Evolutionary conservation across 768 basidiomycete species (phyloP).

Genomic region (Agaricus sinodeliciosus): DNA sequence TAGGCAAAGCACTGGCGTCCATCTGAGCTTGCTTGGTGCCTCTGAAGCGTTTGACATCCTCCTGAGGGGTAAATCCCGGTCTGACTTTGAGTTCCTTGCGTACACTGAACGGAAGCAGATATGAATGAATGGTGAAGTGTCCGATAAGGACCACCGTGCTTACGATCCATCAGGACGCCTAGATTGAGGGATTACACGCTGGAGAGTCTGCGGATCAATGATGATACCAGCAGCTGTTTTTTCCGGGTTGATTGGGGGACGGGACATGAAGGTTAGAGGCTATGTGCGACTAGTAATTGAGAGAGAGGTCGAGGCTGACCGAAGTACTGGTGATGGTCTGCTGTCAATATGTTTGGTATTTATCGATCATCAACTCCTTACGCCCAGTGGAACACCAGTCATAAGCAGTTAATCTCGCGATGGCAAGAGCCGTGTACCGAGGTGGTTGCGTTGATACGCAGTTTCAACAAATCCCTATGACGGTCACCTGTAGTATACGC

Average conservation of each 20-base stretch:
- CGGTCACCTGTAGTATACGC: too few species aligned
- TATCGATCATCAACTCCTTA: too few species aligned
- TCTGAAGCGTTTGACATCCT: constrained; percentile 85
- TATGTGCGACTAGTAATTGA: background rate
- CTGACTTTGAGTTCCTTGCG: constrained; percentile 87
- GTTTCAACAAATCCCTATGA: too few species aligned
- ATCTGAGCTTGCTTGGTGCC: constrained; percentile 68
- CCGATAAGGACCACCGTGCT: constrained; percentile 19
- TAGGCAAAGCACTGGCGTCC: constrained; percentile 58
- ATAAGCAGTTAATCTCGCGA: too few species aligned
- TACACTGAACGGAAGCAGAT: constrained; percentile 38
- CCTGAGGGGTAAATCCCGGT: constrained; percentile 91
- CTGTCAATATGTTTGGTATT: too few species aligned
- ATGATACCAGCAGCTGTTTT: constrained; percentile 74
- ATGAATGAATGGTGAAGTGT: constrained; percentile 13
- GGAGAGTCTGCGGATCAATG: constrained; percentile 77
- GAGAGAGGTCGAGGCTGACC: background rate
- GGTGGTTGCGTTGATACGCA: too few species aligned
- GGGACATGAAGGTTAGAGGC: constrained; percentile 46
- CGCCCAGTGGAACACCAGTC: too few species aligned
- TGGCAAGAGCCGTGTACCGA: too few species aligned
- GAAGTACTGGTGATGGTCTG: background rate
- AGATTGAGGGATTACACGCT: constrained; percentile 86
- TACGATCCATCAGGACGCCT: constrained; percentile 82
- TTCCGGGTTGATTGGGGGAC: constrained; percentile 68